Evolutionary conservation across 1,284 basidiomycete species (phyloP).

Genomic region (Pseudozyma hubeiensis): DNA sequence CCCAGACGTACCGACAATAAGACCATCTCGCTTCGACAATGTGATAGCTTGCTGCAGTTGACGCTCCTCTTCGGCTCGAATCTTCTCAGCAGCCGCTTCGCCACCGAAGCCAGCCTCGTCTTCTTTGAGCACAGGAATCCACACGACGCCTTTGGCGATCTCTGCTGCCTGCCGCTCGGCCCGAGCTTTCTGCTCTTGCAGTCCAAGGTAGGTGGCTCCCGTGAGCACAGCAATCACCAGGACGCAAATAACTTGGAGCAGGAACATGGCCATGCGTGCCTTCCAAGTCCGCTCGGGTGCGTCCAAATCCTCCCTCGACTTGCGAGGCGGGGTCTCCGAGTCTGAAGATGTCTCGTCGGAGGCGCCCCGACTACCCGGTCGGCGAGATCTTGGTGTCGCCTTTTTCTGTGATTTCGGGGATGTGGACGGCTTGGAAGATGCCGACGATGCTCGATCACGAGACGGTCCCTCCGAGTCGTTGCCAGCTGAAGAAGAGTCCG

Average conservation of each 20-base stretch:
- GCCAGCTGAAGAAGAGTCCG: slow-evolving; percentile 6
- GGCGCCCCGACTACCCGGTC: slow-evolving; percentile 21
- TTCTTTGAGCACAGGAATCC: slow-evolving; percentile 54
- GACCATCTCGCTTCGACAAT: slow-evolving; percentile 22
- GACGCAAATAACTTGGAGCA: slow-evolving; percentile 47
- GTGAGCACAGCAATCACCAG: slow-evolving; percentile 50
- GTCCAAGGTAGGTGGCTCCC: slow-evolving; percentile 48
- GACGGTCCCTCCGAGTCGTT: slow-evolving; percentile 12
- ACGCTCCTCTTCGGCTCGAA: slow-evolving; percentile 30
- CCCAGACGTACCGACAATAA: background rate
- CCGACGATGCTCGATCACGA: slow-evolving; percentile 13
- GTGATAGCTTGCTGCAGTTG: slow-evolving; percentile 39
- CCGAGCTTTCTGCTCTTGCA: slow-evolving; percentile 48
- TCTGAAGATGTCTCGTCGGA: slow-evolving; percentile 1
- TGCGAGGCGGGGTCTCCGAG: slow-evolving; percentile 4
- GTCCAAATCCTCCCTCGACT: slow-evolving; percentile 13
- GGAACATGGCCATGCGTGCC: slow-evolving; percentile 25
- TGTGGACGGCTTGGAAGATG: slow-evolving; percentile 20
- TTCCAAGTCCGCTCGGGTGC: slow-evolving; percentile 31
- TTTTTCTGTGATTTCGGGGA: slow-evolving; percentile 10
- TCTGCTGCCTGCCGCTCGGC: slow-evolving; percentile 38
- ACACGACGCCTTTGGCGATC: slow-evolving; percentile 59
- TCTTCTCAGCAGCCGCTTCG: slow-evolving; percentile 24
- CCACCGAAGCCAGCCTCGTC: slow-evolving; percentile 45
- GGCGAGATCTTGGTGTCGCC: slow-evolving; percentile 6